Evolutionary conservation across 495 filamentous ascomycete genomes (phyloP).

Genomic region (Hyaloscypha finlandica): DNA sequence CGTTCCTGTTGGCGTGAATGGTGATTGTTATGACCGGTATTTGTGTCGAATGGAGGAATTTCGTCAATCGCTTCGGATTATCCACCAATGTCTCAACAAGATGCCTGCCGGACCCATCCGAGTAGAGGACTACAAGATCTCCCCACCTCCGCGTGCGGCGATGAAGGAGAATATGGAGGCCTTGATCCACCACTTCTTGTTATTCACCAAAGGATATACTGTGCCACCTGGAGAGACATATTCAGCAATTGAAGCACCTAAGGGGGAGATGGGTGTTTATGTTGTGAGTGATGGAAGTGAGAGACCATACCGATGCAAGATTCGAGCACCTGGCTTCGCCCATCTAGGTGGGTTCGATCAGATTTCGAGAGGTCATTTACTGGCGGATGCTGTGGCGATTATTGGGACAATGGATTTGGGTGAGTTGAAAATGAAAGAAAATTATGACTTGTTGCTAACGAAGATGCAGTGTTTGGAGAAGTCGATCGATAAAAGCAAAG

Average conservation of each 20-base stretch:
- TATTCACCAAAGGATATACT: slow-evolving; percentile 97
- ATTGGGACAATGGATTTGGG: slow-evolving; percentile 93
- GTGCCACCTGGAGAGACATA: slow-evolving; percentile 99
- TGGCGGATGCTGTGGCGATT: slow-evolving; percentile 96
- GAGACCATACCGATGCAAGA: slow-evolving; percentile 96
- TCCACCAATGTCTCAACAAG: slow-evolving; percentile 98
- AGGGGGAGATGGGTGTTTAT: slow-evolving; percentile 99
- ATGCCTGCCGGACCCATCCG: slow-evolving; percentile 94
- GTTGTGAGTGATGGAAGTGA: slow-evolving; percentile 96
- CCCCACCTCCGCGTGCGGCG: slow-evolving; percentile 91
- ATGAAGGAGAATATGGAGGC: slow-evolving; percentile 99
- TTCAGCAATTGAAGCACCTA: slow-evolving; percentile 94
- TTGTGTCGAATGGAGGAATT: slow-evolving; percentile 99
- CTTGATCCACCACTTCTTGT: slow-evolving; percentile 97
- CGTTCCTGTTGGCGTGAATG: slow-evolving; percentile 93
- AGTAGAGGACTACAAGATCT: slow-evolving; percentile 98
- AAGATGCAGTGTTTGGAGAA: slow-evolving; percentile 58
- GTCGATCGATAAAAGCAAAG: slow-evolving; percentile 57
- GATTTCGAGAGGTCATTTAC: slow-evolving; percentile 82
- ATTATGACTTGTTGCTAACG: slow-evolving; percentile 2
- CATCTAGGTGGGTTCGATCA: slow-evolving; percentile 96
- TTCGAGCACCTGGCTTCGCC: slow-evolving; percentile 94
- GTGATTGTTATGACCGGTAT: slow-evolving; percentile 99
- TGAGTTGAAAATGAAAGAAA: slow-evolving; percentile 29
- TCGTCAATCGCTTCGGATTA: slow-evolving; percentile 94